Evolutionary conservation across 2,329 filamentous ascomycete genomes (phyloP).

Genomic region (Monilinia fructicola): DNA sequence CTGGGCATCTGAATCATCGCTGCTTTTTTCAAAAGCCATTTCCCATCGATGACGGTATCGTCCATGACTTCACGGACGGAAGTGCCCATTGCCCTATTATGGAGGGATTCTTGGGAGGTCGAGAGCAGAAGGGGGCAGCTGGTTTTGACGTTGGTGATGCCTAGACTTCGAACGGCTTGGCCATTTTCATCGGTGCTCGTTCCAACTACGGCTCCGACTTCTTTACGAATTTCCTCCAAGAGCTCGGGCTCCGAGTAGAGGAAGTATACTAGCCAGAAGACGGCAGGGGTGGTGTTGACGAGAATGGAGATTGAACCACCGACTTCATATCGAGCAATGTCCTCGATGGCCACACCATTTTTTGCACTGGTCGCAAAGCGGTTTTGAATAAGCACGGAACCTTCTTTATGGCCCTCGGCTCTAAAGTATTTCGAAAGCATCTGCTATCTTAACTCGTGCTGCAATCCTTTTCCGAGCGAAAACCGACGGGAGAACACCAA

Average conservation of each 20-base stretch:
- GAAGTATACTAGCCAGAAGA: constrained; percentile 39
- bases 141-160: constrained; percentile 1
- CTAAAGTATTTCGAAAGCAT: constrained; percentile 44
- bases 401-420: constrained; percentile 43
- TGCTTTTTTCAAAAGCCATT: constrained; percentile 43
- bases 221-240: constrained; percentile 38
- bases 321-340: constrained; percentile 42
- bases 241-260: constrained; percentile 28
- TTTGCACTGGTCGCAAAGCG: constrained; percentile 41
- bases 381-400: constrained; percentile 42
- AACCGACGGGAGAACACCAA: too few species aligned
- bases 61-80: constrained; percentile 43
- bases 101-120: constrained; percentile 44
- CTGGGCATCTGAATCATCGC: constrained; percentile 40
- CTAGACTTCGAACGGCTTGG: background rate
- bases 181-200: background rate
- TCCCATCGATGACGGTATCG: constrained; percentile 40
- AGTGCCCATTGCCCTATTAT: constrained; percentile 43
- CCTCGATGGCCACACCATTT: constrained; percentile 38
- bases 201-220: constrained; percentile 15
- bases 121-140: constrained; percentile 45
- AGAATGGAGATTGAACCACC: constrained; percentile 45
- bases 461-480: too few species aligned
- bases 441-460: too few species aligned
- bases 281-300: constrained; percentile 44